A percentile compares a stretch with the other conserved stretches of the same genome.
Conservation (phyloP, 164 flowering plant species). For the Magnolia changhungtana region DNA sequence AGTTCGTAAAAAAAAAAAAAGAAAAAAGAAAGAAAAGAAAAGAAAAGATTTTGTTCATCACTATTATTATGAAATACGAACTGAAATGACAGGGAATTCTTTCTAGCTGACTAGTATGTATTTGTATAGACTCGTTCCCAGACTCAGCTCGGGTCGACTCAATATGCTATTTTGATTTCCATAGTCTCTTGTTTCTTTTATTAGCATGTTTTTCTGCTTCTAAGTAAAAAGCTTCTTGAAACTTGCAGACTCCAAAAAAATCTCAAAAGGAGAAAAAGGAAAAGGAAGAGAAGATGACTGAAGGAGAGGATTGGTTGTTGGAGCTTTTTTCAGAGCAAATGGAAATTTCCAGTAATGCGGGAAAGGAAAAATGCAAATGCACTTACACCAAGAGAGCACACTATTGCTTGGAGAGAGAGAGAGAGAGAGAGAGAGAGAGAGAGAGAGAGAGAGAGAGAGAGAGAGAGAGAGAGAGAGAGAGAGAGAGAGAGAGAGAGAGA, state of each 20-base stretch:
- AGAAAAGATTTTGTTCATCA: neutral
- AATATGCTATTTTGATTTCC: neutral
- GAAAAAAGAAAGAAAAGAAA: too few relatives aligned
- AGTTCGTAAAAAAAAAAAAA: neutral
- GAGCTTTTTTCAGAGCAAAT: neutral
- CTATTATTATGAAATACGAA: too few relatives aligned
- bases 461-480: neutral
- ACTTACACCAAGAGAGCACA: neutral
- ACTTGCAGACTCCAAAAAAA: neutral
- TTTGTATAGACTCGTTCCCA: neutral
- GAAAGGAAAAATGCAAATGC: neutral
- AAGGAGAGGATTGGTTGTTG: neutral
- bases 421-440: neutral
- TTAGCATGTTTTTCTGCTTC: neutral
- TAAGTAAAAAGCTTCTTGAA: slow-evolving; percentile 9
- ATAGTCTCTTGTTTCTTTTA: neutral
- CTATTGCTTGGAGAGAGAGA: slow-evolving; percentile 1
- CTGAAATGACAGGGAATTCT: neutral
- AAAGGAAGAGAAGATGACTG: neutral
- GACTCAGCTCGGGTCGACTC: neutral
- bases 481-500: neutral
- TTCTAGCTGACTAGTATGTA: too few relatives aligned
- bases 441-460: neutral
- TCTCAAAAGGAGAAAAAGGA: neutral
- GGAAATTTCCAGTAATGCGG: neutral